Conservation (phyloP, 139 green algal species). For the Closterium sp. region DNA sequence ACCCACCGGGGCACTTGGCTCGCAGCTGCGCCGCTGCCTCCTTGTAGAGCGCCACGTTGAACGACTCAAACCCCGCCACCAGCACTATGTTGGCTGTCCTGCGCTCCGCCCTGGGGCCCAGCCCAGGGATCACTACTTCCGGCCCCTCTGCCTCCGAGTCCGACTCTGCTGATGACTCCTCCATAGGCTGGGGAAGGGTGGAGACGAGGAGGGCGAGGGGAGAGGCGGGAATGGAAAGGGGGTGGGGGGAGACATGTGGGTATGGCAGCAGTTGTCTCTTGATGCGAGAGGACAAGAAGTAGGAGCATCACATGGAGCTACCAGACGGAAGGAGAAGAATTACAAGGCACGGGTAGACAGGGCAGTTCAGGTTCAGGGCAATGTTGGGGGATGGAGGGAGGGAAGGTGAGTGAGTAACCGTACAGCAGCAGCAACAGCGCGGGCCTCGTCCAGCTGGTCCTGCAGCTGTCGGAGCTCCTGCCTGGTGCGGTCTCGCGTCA, state of each 20-base stretch:
- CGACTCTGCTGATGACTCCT: neutral
- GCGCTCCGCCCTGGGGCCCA: neutral
- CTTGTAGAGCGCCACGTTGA: slow-evolving; percentile 91
- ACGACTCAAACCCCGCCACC: slow-evolving; percentile 94
- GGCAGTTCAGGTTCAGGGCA: too few species aligned
- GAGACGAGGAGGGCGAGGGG: neutral
- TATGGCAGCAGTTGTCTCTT: too few species aligned
- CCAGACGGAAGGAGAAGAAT: too few species aligned
- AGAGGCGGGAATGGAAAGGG: neutral
- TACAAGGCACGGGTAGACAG: too few species aligned
- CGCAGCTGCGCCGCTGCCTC: slow-evolving; percentile 58
- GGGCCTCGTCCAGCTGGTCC: slow-evolving; percentile 21
- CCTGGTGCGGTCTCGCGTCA: slow-evolving; percentile 17
- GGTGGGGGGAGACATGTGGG: neutral
- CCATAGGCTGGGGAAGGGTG: neutral
- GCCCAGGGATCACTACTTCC: neutral
- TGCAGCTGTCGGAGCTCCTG: slow-evolving; percentile 19
- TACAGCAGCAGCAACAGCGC: neutral
- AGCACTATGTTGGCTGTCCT: slow-evolving; percentile 76
- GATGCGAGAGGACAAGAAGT: too few species aligned
- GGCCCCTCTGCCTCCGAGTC: neutral
- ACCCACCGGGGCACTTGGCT: slow-evolving; percentile 47
- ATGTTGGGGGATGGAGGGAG: neutral
- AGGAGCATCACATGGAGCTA: too few species aligned
- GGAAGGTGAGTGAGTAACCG: neutral